Evolutionary conservation across 768 basidiomycete species (phyloP), one percentile per base, ranked within the genome.

Genomic region (Podaxis sp.): DNA sequence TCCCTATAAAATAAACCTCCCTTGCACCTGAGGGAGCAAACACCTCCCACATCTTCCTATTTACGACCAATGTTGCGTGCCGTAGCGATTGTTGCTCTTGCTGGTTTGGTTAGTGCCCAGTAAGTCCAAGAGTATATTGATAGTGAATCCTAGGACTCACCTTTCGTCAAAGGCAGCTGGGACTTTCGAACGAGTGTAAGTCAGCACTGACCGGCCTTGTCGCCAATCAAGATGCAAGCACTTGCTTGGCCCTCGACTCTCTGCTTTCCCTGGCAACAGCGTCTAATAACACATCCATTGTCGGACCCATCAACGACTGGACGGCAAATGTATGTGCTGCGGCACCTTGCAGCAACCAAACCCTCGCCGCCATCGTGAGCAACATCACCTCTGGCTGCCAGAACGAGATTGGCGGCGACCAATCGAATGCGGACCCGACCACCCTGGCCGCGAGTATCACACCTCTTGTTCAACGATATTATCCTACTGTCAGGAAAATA

Each of bases 231-330:
- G 81, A 81, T 44, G 80, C 79, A 25, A 59, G 59, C 4, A 64
- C 73, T 10, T 89, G 87, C 70, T 68, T 89, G 54, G 80, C 77
- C 63, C 76, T 80, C 5, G 66, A 72, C 2, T 73, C 76, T 28
- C 70, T 87, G n/a, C 48, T 81, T 52, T 64, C 78, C 4, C 62
- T 86, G 53, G 61, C 77, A 57, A 62, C 74, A 10, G 7, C 27
- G 10, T 47, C 44, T 10, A 25, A 5, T n/a, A 73, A 74, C 58
- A 64, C 70, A 16, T 81, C 82, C 11, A 61, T 86, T 50, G 71
- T 84, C 21, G 61, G 63, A 4, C 75, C 82, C 11, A 66, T 91
- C 57, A 74, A 86, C 71, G 77, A 55, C 40, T 91, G 89, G 89
- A 69, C 88, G 37, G 75, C 70, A 0, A 80, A 78, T 50, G 32